Conservation (phyloP, 495 filamentous ascomycete genomes). For the Neurospora sp. region DNA sequence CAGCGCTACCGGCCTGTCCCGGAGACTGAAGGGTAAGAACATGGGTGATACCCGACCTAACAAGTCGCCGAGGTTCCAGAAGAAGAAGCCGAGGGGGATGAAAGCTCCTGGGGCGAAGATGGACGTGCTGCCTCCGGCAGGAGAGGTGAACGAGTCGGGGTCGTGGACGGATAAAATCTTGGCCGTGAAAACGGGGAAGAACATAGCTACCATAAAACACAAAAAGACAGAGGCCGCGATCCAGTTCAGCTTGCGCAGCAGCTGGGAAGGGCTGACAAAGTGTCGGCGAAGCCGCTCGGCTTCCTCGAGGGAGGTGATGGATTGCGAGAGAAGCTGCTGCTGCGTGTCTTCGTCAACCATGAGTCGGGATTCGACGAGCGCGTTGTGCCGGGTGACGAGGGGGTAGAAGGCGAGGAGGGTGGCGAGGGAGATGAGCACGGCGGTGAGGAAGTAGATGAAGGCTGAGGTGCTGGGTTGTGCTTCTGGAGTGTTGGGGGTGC, state of each 20-base stretch:
- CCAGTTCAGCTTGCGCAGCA: constrained; percentile 69
- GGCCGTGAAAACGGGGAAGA: constrained; percentile 86
- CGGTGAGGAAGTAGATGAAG: constrained; percentile 85
- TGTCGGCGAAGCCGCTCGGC: constrained; percentile 39
- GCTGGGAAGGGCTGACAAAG: constrained; percentile 48
- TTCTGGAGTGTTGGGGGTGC: neutral
- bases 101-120: constrained; percentile 65
- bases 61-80: constrained; percentile 91
- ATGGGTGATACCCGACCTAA: constrained; percentile 61
- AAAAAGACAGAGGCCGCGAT: constrained; percentile 59
- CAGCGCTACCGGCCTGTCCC: constrained; percentile 49
- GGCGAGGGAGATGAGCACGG: constrained; percentile 51
- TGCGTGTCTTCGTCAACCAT: constrained; percentile 3
- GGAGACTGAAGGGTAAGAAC: constrained; percentile 48
- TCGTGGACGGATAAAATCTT: constrained; percentile 62
- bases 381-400: constrained; percentile 34
- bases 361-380: constrained; percentile 30
- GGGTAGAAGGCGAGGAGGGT: constrained; percentile 48
- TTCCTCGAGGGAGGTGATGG: constrained; percentile 34
- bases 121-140: no score
- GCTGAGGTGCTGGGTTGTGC: constrained; percentile 49
- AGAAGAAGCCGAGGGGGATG: constrained; percentile 80
- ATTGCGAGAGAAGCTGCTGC: constrained; percentile 23
- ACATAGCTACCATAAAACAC: constrained; percentile 79
- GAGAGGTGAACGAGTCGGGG: constrained; percentile 16